Percentiles rank a stretch among this genome's conserved stretches.
Evolutionary conservation across 257 asterid species (phyloP).

Genomic region (Agastache rugosa): DNA sequence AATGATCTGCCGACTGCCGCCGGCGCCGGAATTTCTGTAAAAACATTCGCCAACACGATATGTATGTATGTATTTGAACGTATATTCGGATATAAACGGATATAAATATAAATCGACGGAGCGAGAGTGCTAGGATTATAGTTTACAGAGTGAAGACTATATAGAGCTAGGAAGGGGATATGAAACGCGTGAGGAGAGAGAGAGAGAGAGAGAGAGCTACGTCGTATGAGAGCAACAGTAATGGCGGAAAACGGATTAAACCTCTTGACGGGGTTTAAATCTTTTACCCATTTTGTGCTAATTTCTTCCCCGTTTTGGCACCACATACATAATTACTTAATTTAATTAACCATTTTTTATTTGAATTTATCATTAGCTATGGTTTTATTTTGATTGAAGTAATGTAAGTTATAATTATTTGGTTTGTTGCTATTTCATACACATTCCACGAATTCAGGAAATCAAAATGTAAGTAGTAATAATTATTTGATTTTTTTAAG

Average conservation of each 20-base stretch:
- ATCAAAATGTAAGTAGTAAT: no score
- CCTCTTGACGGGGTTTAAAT: constrained; percentile 33
- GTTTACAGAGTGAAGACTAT: constrained; percentile 19
- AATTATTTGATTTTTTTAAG: no score
- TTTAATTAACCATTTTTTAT: no score
- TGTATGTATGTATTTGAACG: background rate
- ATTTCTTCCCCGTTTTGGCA: background rate
- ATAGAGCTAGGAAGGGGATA: constrained; percentile 5
- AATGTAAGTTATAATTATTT: no score
- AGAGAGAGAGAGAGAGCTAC: constrained; percentile 13
- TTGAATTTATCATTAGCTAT: no score
- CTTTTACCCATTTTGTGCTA: no score
- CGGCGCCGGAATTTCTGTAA: constrained; percentile 10
- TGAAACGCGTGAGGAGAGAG: constrained; percentile 22
- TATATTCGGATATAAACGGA: background rate
- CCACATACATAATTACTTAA: background rate
- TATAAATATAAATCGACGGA: background rate
- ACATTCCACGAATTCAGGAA: no score
- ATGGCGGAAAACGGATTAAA: constrained; percentile 22
- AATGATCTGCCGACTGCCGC: constrained; percentile 21
- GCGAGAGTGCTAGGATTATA: background rate
- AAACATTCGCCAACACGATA: background rate
- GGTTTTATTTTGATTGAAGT: no score
- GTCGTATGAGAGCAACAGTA: background rate
- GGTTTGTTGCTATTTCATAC: no score